phyloP scores from a whole-genome alignment of 2,329 filamentous ascomycete species.

The Neopestalotiopsis sp. region DNA sequence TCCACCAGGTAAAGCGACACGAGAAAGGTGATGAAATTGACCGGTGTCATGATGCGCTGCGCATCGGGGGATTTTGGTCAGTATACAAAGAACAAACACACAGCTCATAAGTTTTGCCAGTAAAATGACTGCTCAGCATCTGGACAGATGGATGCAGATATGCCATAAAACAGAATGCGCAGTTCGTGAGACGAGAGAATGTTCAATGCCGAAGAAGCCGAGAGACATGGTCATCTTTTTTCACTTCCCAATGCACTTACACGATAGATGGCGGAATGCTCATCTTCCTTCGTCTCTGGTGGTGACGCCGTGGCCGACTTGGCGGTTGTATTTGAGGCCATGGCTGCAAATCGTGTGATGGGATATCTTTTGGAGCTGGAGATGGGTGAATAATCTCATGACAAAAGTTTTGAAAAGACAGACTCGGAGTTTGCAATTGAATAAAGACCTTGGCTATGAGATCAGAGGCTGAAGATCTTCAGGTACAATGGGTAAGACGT shows the following conservation, averaged over 20 bases:
- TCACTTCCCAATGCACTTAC: background rate
- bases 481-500: slow-evolving; percentile 11
- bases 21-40: slow-evolving; percentile 69
- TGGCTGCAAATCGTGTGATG: background rate
- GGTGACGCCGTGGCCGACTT: background rate
- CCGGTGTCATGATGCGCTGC: slow-evolving; percentile 62
- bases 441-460: background rate
- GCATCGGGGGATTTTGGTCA: background rate
- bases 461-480: slow-evolving; percentile 12
- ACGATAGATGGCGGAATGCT: slow-evolving; percentile 6
- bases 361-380: background rate
- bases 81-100: background rate
- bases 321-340: background rate
- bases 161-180: background rate
- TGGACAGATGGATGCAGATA: background rate
- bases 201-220: background rate
- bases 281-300: background rate
- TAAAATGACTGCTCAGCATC: no score
- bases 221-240: background rate
- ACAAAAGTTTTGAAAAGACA: background rate
- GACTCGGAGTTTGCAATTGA: background rate
- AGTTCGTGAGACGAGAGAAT: background rate
- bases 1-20: slow-evolving; percentile 69
- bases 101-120: no score
- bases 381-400: no score